These are phyloP conservation scores for Aspergillus ibericus DNA, from an alignment of 2,329 filamentous ascomycete genomes.

Conservation along the genomic window DNA sequence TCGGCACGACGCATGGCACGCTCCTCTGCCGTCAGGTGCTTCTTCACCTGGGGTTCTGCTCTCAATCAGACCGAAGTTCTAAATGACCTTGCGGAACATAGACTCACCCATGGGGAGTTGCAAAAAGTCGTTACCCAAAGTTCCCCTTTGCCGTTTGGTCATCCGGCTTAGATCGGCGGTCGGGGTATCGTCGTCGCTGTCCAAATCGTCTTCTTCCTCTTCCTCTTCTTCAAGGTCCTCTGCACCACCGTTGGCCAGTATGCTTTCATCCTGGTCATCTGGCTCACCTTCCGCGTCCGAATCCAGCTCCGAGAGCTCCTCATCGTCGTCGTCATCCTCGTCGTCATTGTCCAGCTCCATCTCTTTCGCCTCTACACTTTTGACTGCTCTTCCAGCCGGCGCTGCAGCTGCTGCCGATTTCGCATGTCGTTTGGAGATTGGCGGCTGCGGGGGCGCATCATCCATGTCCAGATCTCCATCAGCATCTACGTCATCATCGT, in stretches of 20 bases:
- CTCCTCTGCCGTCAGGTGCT: conserved; percentile 71
- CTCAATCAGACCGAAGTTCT: conserved; percentile 13
- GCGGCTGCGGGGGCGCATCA: conserved; percentile 42
- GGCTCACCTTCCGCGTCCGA: conserved; percentile 49
- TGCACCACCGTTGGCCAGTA: conserved; percentile 38
- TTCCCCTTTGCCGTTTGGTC: conserved; percentile 67
- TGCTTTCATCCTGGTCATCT: conserved; percentile 52
- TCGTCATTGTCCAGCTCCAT: conserved; percentile 41
- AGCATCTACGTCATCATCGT: conserved; percentile 34
- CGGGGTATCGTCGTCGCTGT: conserved; percentile 44
- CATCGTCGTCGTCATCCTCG: conserved; percentile 35
- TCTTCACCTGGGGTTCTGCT: conserved; percentile 68
- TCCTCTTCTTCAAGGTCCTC: conserved; percentile 44
- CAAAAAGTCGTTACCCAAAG: conserved; percentile 54
- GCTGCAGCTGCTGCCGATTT: conserved; percentile 38
- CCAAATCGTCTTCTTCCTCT: conserved; percentile 45
- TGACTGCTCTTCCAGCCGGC: conserved; percentile 34
- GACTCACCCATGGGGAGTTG: conserved; percentile 57
- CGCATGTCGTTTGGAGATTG: conserved; percentile 37
- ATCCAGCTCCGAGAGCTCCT: conserved; percentile 47
- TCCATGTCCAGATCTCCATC: conserved; percentile 48
- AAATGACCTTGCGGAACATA: not conserved
- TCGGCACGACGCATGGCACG: conserved; percentile 71
- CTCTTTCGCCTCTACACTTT: conserved; percentile 50
- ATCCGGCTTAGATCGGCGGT: conserved; percentile 62